Evolutionary conservation across 2,329 filamentous ascomycete species (phyloP), one percentile per base, ranked within the genome.

Genomic region (Colletotrichum spaethianum): DNA sequence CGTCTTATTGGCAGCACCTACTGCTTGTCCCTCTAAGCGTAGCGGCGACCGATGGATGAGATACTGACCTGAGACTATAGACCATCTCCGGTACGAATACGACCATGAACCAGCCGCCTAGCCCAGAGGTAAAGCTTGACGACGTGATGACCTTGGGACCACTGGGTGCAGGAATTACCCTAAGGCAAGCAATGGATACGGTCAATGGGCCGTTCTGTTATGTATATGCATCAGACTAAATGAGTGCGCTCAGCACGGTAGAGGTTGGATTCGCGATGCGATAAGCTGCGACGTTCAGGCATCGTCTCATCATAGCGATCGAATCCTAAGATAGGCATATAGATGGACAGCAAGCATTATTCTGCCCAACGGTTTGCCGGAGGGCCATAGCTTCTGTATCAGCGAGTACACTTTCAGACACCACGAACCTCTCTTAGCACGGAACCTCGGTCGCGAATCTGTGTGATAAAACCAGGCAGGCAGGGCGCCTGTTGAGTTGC

Each of bases 121-220:
- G 80, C 65, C 77, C 79, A 38, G 82, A 86, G 68, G 82, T 82
- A 4, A 83, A 81, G 4, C 77, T 86, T 12, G 79, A 83, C 40
- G 84, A 85, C 68, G 55, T 75, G 0, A 67, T 83, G 23, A 73
- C 78, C 59, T 33, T 83, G 36, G 77, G 77, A 2, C 75, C 74
- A 1, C 73, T 86, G 18, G 79, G 82, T 20, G 80, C 82, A 68
- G 62, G 76, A 9, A 73, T 82, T 7, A 75, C 78, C 31, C 82
- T 82, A 65, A 72, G 76, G 56, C 74, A 82, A 56, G 74, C 83
- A 56, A 80, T 85, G 72, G 82, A 80, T 65, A 86, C 83, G 0
- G 76, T 82, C 18, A 82, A 79, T 20, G 83, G 80, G 0, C 83
- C 83, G 5, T 82, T 85, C 67, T 86, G 85, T 72, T 86, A 86